These are phyloP conservation scores for Fusarium sp. DNA, from an alignment of 2,329 filamentous ascomycete species.

Conservation along the genomic window DNA sequence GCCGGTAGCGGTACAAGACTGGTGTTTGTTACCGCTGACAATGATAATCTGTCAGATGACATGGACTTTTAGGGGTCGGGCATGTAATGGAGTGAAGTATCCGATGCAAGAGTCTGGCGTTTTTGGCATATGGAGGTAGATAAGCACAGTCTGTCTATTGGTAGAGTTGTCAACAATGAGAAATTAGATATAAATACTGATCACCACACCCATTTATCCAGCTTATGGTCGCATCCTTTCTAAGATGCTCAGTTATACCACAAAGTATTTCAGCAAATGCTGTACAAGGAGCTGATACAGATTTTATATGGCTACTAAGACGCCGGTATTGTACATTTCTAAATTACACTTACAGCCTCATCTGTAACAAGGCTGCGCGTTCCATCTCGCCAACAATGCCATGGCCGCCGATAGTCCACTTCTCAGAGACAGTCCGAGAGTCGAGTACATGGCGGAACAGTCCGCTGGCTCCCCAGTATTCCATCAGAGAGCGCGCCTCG, in stretches of 20 bases:
- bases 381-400: slow-evolving; percentile 90
- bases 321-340: slow-evolving; percentile 44
- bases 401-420: slow-evolving; percentile 83
- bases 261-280: background rate
- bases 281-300: slow-evolving; percentile 20
- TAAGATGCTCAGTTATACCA: background rate
- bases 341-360: slow-evolving; percentile 54
- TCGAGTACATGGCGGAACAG: slow-evolving; percentile 76
- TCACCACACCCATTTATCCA: no score
- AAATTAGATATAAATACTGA: slow-evolving; percentile 5
- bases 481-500: slow-evolving; percentile 83
- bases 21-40: slow-evolving; percentile 71
- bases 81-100: slow-evolving; percentile 33
- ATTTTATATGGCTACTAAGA: slow-evolving; percentile 28
- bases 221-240: no score
- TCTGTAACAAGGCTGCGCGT: slow-evolving; percentile 64
- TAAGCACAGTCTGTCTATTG: slow-evolving; percentile 31
- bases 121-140: slow-evolving; percentile 43
- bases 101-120: slow-evolving; percentile 45
- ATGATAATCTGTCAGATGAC: slow-evolving; percentile 58
- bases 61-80: slow-evolving; percentile 52
- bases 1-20: slow-evolving; percentile 74
- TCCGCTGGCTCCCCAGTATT: slow-evolving; percentile 92
- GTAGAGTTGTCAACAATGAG: slow-evolving; percentile 25
- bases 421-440: slow-evolving; percentile 76